Evolutionary conservation across 345 rosid genomes (phyloP), one percentile per base, ranked within the genome.

Genomic region (Dimocarpus longan): DNA sequence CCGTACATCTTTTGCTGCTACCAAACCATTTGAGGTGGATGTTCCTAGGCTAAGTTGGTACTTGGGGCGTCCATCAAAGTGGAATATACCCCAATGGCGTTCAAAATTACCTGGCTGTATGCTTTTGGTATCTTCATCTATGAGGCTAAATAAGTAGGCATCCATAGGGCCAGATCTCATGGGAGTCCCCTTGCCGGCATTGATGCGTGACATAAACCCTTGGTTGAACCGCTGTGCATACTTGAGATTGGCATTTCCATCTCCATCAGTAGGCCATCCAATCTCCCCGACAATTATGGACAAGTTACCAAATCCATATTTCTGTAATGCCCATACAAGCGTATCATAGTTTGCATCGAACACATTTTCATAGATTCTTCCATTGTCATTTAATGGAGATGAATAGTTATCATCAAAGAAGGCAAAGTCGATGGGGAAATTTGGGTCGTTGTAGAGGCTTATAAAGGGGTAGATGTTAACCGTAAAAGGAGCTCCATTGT

Each of bases 241-340:
- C 52, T 78, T 75, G 43, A 78, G 3, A 76, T 89, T 90, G 3
- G 97, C 97, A 8, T 78, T 87, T 32, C 68, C 83, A 71, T 92
- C 92, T 15, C 96, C 92, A 19, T 92, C 93, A 6, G 90, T 92
- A 0, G 93, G 96, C 93, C 96, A 90, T 11, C 96, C 97, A 21
- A 92, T 81, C 80, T 92, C 97, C 22, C 97, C 94, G 42, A 90
- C 80, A 1, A 90, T 82, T 32, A 92, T 87, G 22, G 87, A 52
- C 85, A 89, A 12, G 73, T 88, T 84, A 10, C 88, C 85, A 39
- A 75, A 90, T 64, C 97, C 93, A 70, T 88, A 87, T 81, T 87
- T 90, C 85, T 90, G 87, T 56, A 90, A 82, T 1, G 97, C 88
- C 85, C 90, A 89, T 3, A 81, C 87, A 5, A 92, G 89, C 9